Conservation (phyloP, 2,329 filamentous ascomycete genomes). For the Lachnellula arida region DNA sequence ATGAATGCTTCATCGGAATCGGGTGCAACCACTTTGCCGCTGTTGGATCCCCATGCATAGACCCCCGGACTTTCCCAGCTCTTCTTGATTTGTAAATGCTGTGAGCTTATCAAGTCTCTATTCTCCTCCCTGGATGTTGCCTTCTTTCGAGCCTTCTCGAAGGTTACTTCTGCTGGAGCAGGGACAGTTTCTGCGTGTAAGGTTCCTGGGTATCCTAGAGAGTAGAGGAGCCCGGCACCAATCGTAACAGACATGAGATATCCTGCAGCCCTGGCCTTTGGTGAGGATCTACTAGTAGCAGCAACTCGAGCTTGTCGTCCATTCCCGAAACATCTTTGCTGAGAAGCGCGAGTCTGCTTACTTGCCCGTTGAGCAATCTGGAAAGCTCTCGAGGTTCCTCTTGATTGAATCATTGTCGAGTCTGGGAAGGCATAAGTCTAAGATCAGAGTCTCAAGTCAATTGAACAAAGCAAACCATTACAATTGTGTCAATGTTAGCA, state of each 20-base stretch:
- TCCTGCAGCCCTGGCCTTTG: slow-evolving; percentile 9
- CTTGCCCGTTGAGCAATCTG: slow-evolving; percentile 15
- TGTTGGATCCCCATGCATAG: slow-evolving; percentile 90
- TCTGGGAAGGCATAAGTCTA: not conserved
- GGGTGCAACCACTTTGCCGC: slow-evolving; percentile 78
- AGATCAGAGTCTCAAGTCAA: not conserved
- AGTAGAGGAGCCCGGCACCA: slow-evolving; percentile 23
- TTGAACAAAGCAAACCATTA: not conserved
- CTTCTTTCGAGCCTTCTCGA: slow-evolving; percentile 60
- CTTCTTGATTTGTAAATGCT: slow-evolving; percentile 81
- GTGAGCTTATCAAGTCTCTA: slow-evolving; percentile 72
- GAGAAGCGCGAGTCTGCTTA: slow-evolving; percentile 9
- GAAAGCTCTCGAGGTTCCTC: slow-evolving; percentile 6
- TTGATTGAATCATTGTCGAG: slow-evolving; percentile 23
- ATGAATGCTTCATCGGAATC: slow-evolving; percentile 71
- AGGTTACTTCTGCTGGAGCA: slow-evolving; percentile 50
- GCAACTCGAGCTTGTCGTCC: slow-evolving; percentile 13
- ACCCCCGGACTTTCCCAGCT: slow-evolving; percentile 82
- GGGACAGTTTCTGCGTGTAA: slow-evolving; percentile 28
- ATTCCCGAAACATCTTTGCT: slow-evolving; percentile 21
- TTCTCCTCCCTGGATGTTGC: slow-evolving; percentile 64
- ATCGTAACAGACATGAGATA: slow-evolving; percentile 21
- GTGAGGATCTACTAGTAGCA: slow-evolving; percentile 10
- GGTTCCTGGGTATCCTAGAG: slow-evolving; percentile 21
- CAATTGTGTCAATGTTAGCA: not conserved